Conservation (phyloP, 805 yeast species). For the Yamadazyma philogaea region DNA sequence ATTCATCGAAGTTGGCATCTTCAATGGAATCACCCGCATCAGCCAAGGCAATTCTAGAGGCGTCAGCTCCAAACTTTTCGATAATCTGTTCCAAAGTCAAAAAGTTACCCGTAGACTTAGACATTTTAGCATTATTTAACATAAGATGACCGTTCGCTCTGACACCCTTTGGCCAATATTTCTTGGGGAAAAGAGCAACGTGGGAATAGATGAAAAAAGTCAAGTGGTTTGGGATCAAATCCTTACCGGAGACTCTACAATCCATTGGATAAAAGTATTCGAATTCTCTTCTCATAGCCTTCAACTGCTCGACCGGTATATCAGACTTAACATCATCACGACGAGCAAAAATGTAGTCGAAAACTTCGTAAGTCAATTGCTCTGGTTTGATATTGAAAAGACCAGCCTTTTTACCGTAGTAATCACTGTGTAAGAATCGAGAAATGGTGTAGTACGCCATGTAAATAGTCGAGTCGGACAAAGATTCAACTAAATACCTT, state of each 20-base stretch:
- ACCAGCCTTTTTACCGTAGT: conserved; percentile 75
- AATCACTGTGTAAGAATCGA: conserved; percentile 82
- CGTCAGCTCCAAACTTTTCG: conserved; percentile 94
- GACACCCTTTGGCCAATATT: conserved; percentile 90
- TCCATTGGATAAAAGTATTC: conserved; percentile 97
- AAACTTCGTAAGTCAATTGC: conserved; percentile 88
- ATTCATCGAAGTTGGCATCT: conserved; percentile 97
- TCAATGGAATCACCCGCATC: conserved; percentile 98
- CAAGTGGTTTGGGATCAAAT: conserved; percentile 94
- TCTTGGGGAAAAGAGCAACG: conserved; percentile 87
- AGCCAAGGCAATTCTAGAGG: conserved; percentile 93
- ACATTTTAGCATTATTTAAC: conserved; percentile 96
- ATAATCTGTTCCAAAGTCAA: conserved; percentile 83
- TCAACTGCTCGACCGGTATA: conserved; percentile 65
- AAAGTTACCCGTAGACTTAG: conserved; percentile 96
- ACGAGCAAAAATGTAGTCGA: conserved; percentile 83
- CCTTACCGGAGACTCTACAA: conserved; percentile 90
- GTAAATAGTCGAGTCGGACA: conserved; percentile 93
- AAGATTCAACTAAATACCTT: conserved; percentile 85
- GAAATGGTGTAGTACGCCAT: conserved; percentile 92
- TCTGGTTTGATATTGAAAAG: conserved; percentile 71
- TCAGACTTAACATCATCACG: conserved; percentile 53
- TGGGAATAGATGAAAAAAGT: conserved; percentile 93
- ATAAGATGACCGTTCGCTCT: conserved; percentile 94
- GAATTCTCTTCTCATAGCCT: conserved; percentile 83